Conservation (phyloP, 1,284 basidiomycete genomes). For the Irpex sp. region DNA sequence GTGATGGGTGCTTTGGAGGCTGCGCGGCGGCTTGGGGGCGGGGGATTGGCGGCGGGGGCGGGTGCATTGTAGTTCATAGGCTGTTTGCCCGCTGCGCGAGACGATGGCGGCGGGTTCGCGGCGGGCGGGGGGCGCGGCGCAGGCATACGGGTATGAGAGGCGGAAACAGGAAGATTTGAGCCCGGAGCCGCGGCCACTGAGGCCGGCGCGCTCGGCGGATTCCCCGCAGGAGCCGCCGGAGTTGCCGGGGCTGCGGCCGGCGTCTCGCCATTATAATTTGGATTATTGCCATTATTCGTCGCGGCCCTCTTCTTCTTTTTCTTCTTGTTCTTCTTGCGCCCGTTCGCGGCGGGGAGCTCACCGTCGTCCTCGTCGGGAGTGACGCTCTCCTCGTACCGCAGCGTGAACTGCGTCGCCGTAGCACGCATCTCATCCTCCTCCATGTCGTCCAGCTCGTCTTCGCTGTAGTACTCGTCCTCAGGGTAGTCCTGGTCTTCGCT, state of each 20-base stretch:
- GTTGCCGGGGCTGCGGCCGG: constrained; percentile 27
- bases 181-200: constrained; percentile 22
- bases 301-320: constrained; percentile 30
- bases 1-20: constrained; percentile 67
- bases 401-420: constrained; percentile 35
- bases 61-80: constrained; percentile 55
- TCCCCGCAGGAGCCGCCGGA: constrained; percentile 18
- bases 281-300: constrained; percentile 24
- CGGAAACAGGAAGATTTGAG: constrained; percentile 38
- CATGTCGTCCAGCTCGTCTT: constrained; percentile 41
- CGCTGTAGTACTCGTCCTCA: constrained; percentile 43
- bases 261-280: constrained; percentile 6
- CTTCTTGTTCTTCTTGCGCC: constrained; percentile 32
- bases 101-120: constrained; percentile 49
- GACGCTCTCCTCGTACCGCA: constrained; percentile 34
- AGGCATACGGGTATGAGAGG: constrained; percentile 39
- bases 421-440: constrained; percentile 35
- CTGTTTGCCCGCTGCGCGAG: constrained; percentile 74
- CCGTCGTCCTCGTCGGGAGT: constrained; percentile 1
- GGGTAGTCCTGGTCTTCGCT: constrained; percentile 42
- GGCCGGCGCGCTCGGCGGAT: background rate
- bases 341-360: constrained; percentile 5
- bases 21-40: constrained; percentile 45
- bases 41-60: constrained; percentile 25
- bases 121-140: constrained; percentile 36